Base-by-base conservation (phyloP, 2,329 filamentous ascomycete genomes). In the Ophiostoma ulmi region DNA sequence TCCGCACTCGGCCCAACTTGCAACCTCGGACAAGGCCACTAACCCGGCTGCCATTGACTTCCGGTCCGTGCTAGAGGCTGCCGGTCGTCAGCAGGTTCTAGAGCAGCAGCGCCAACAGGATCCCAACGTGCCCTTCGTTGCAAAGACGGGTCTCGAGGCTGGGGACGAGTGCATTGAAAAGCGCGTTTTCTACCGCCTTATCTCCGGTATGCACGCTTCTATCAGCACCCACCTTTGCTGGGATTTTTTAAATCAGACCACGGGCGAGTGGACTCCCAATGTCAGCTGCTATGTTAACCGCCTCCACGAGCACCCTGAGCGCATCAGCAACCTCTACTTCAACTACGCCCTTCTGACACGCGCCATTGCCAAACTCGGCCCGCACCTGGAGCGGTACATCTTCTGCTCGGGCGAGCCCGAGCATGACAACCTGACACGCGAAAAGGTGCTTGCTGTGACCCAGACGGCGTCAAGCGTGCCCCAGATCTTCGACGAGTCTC, bases 171-270 rank as follows among this genome's bases (percentile, higher is more conserved):
- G 95, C 77, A 82, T 99, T 35, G 95, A 99, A 83, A 98, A 99
- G 85, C 91, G 95, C n/a, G 95, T 98, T 52, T 99, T 99, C 79
- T 95, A 98, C 81, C 88, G 94, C 7, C 89, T 99, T 73, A 88
- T 99, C 73, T 97, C 93, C 69, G 95, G 95, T 63, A 97, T 99
- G 95, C 95, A 99, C 80, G 93, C 95, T 20, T 97, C 94, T 74
- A 99, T 99, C 79, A 97, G 93, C 74, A 92, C 94, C 0, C 95
- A 99, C 80, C 84, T 99, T 61, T 99, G 95, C 85, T 95, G 91
- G 89, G 91, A 98, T 77, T 97, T 95, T 77, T 83, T 98, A 74
- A 97, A 99, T 80, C 93, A 97, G 81, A 93, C 91, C 1, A 97
- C 94, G 0, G 95, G 95, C 72, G 82, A 93, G 80, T 99, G 95